Base-by-base conservation (phyloP, 805 yeast genomes). In the Saccharomycopsis selenospora region DNA sequence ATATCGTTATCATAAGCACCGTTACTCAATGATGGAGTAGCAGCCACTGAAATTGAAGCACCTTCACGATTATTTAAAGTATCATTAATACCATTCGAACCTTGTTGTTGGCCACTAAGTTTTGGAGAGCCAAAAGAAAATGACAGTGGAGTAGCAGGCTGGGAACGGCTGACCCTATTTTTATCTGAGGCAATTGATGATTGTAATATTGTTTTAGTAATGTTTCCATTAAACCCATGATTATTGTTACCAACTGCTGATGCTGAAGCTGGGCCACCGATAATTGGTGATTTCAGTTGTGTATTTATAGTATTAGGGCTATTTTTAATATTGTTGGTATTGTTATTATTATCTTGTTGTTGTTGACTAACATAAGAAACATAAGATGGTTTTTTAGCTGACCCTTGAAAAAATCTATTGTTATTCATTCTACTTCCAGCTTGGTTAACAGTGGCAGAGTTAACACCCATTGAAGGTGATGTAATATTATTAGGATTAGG, bases 1-100 rank as follows among this genome's bases (percentile, higher is more conserved):
- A 69, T 67, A 38, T 75, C 78, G 3, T 67, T 67, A 8, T 66
- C 71, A 11, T 18, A 30, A 27, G 8, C 33, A 18, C 17, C 28
- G 17, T 40, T n/a, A 20, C 38, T 20, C 10, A 14, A 10, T 6
- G 38, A 14, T 7, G 29, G 29, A 8, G 29, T 27, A 8, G 29
- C 29, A 8, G 29, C 29, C 11, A 27, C 29, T 8, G 29, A 27
- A 27, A 11, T 11, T 11, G 29, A 11, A 27, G 29, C 29, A 8
- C 11, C 29, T 27, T 7, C 11, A 11, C 11, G 7, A 8, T 11
- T 11, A 7, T 7, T 8, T 27, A 27, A 11, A 27, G 29, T 27
- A 11, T 27, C 29, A 27, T 27, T 27, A 27, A 27, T 27, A 27
- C 11, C 11, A 11, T 27, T 27, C n/a, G n/a, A n/a, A n/a, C n/a